Evolutionary conservation across 176 grass and related monocot genomes (phyloP).

Genomic region (Aegilops umbellulata): DNA sequence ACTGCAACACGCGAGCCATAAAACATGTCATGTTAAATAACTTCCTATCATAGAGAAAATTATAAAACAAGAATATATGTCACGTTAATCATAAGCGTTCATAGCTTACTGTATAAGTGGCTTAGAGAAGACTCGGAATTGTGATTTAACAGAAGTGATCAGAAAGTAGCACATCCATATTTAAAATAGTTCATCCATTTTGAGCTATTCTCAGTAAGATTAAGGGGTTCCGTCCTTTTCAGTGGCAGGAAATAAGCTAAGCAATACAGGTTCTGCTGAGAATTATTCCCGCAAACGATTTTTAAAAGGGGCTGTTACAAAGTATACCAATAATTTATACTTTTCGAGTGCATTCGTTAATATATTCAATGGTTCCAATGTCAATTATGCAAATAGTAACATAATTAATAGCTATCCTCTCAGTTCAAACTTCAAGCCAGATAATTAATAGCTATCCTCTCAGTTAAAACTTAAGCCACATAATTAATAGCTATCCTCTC

Average conservation of each 20-base stretch:
- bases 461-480: neutral
- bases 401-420: neutral
- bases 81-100: neutral
- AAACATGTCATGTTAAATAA: neutral
- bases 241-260: conserved; percentile 13
- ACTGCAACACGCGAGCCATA: neutral
- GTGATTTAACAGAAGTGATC: conserved; percentile 1
- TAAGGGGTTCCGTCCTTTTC: neutral
- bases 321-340: neutral
- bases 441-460: neutral
- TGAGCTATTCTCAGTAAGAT: neutral
- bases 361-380: neutral
- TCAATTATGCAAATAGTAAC: conserved; percentile 1
- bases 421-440: too few species aligned
- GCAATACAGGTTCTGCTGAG: neutral
- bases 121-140: conserved; percentile 1
- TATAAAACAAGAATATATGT: neutral
- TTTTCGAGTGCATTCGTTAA: conserved; percentile 6
- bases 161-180: neutral
- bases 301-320: neutral
- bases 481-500: too few species aligned
- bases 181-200: neutral
- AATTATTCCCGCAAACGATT: neutral
- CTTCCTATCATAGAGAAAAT: neutral
- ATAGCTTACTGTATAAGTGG: neutral